A percentile compares a stretch with the other conserved stretches of the same genome.
These are phyloP conservation scores for Viola pubescens DNA, from an alignment of 441 rosid genomes.

Conservation along the genomic window DNA sequence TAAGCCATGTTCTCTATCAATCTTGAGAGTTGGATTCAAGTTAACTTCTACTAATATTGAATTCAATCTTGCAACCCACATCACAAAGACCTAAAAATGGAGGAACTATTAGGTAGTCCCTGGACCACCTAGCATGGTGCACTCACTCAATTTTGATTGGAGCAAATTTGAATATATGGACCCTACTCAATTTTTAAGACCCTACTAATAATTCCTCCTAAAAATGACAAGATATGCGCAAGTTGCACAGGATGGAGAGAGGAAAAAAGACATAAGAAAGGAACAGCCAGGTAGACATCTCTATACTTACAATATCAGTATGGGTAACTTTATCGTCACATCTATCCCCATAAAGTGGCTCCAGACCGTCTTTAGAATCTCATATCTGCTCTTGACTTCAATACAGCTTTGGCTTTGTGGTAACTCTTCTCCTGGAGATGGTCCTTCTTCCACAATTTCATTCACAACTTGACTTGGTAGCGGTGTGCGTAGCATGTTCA, in stretches of 20 bases:
- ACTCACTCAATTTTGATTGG: no score
- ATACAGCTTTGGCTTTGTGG: slow-evolving; percentile 25
- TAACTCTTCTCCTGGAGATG: slow-evolving; percentile 31
- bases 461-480: slow-evolving; percentile 45
- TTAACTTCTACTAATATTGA: no score
- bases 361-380: slow-evolving; percentile 38
- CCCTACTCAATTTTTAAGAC: no score
- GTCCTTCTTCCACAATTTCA: slow-evolving; percentile 41
- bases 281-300: slow-evolving; percentile 1
- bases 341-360: slow-evolving; percentile 56
- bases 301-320: slow-evolving; percentile 70
- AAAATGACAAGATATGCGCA: no score
- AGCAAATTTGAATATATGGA: no score
- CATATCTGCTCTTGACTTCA: slow-evolving; percentile 27
- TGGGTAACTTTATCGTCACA: slow-evolving; percentile 61
- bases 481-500: slow-evolving; percentile 49
- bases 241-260: no score
- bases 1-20: slow-evolving; percentile 5
- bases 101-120: no score
- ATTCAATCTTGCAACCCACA: no score
- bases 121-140: no score
- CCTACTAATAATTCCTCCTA: no score
- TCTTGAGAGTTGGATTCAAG: neutral
- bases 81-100: no score
- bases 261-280: no score